These are phyloP conservation scores for Karstenula rhodostoma DNA, from an alignment of 2,329 filamentous ascomycete genomes.

Conservation along the genomic window DNA sequence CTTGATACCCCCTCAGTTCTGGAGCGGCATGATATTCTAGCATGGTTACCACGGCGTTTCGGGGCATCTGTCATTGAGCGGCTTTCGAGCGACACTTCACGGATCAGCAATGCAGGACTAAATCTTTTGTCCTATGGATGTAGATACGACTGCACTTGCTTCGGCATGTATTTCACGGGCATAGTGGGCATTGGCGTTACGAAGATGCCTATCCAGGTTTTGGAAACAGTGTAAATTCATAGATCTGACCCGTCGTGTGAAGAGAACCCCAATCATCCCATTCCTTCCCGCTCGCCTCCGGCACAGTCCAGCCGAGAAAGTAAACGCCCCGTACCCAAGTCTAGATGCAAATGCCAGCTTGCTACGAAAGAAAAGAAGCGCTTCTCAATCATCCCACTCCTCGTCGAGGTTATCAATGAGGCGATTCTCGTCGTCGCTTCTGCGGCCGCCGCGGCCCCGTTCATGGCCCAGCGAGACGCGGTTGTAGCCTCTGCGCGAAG, in stretches of 20 bases:
- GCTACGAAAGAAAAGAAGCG: neutral
- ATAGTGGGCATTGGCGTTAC: neutral
- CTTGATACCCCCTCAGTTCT: neutral
- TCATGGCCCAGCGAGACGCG: conserved; percentile 63
- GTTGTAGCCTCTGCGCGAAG: conserved; percentile 72
- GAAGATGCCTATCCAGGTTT: neutral
- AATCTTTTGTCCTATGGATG: too few relatives aligned
- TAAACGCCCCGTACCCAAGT: conserved; percentile 6
- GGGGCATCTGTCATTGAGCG: neutral
- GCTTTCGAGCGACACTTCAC: neutral
- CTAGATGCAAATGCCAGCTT: conserved; percentile 18
- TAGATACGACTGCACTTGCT: too few relatives aligned
- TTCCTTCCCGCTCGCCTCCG: neutral
- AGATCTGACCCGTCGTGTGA: neutral
- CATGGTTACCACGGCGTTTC: neutral
- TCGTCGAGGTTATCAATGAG: conserved; percentile 96
- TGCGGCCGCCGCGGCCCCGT: conserved; percentile 51
- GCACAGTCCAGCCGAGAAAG: neutral
- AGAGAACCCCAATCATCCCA: neutral
- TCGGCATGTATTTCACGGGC: too few relatives aligned
- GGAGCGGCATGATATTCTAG: neutral
- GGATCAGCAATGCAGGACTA: neutral
- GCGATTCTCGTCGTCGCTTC: conserved; percentile 84
- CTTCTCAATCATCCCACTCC: conserved; percentile 84
- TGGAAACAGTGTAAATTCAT: neutral